phyloP scores from a whole-genome alignment of 352 stramenopile genomes.

The Globisporangium spinosum region DNA sequence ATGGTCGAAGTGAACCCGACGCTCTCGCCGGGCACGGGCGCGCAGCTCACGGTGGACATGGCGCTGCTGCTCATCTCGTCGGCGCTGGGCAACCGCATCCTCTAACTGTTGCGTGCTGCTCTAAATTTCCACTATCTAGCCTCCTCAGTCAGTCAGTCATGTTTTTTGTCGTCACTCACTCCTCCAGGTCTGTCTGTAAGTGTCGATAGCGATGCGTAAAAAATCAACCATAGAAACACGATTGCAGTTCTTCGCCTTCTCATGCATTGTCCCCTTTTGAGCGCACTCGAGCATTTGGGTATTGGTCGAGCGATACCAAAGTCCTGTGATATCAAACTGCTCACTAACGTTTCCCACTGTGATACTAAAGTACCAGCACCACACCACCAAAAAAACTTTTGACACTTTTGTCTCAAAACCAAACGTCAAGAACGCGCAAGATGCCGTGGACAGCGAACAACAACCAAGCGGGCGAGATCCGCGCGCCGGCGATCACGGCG shows the following conservation, averaged over 20 bases:
- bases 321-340: conserved; percentile 4
- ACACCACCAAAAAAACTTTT: not conserved
- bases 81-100: conserved; percentile 90
- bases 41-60: conserved; percentile 92
- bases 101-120: conserved; percentile 40
- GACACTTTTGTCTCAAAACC: not conserved
- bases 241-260: not conserved
- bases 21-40: conserved; percentile 84
- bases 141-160: not conserved
- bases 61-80: conserved; percentile 91
- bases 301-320: not conserved
- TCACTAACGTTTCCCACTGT: no score
- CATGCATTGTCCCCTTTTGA: no score
- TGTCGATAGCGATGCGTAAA: conserved; percentile 1
- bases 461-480: conserved; percentile 78
- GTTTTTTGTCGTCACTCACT: not conserved
- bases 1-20: conserved; percentile 96
- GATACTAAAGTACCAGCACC: not conserved
- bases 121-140: not conserved
- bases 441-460: conserved; percentile 88
- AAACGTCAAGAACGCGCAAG: not conserved
- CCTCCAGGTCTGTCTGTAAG: not conserved
- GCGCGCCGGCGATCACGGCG: conserved; percentile 62
- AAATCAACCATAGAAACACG: conserved; percentile 4
- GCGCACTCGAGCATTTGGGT: not conserved